These are phyloP conservation scores for Lentinula raphanica DNA, from an alignment of 768 basidiomycete genomes.

Conservation along the genomic window DNA sequence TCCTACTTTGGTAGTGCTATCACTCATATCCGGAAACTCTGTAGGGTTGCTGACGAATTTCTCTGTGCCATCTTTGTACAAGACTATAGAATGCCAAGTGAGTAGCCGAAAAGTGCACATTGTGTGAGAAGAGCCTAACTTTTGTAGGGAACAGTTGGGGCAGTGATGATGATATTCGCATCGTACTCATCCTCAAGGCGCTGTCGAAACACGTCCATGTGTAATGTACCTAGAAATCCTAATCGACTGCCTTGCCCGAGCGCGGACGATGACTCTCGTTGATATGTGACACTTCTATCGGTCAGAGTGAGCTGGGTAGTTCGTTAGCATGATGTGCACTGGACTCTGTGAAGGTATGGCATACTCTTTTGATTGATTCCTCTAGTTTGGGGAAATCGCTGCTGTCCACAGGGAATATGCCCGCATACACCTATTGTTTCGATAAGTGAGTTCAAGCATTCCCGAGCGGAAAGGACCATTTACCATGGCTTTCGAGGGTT, in stretches of 20 bases:
- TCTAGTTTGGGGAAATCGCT: slow-evolving; percentile 91
- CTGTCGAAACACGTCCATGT: slow-evolving; percentile 96
- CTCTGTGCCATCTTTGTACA: slow-evolving; percentile 62
- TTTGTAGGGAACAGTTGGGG: slow-evolving; percentile 94
- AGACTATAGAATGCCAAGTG: slow-evolving; percentile 60
- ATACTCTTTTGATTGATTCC: slow-evolving; percentile 87
- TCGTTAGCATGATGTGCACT: slow-evolving; percentile 9
- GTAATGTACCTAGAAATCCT: slow-evolving; percentile 91
- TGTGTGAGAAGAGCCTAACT: slow-evolving; percentile 33
- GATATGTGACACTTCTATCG: slow-evolving; percentile 84
- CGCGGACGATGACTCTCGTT: slow-evolving; percentile 89
- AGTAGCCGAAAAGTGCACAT: too few relatives aligned
- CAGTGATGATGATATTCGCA: slow-evolving; percentile 90
- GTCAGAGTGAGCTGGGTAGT: slow-evolving; percentile 66
- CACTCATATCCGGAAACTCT: slow-evolving; percentile 84
- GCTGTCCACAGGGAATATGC: slow-evolving; percentile 89
- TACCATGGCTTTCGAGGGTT: slow-evolving; percentile 93
- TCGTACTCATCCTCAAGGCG: slow-evolving; percentile 95
- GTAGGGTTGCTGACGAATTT: slow-evolving; percentile 85
- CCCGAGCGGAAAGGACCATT: not conserved
- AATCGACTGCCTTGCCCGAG: slow-evolving; percentile 93
- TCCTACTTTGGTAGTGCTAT: slow-evolving; percentile 54
- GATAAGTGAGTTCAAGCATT: not conserved
- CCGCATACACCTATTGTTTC: slow-evolving; percentile 80
- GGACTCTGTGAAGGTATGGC: slow-evolving; percentile 17